Evolutionary conservation across 2,329 filamentous ascomycete genomes (phyloP).

Genomic region (Sporothrix inflata): DNA sequence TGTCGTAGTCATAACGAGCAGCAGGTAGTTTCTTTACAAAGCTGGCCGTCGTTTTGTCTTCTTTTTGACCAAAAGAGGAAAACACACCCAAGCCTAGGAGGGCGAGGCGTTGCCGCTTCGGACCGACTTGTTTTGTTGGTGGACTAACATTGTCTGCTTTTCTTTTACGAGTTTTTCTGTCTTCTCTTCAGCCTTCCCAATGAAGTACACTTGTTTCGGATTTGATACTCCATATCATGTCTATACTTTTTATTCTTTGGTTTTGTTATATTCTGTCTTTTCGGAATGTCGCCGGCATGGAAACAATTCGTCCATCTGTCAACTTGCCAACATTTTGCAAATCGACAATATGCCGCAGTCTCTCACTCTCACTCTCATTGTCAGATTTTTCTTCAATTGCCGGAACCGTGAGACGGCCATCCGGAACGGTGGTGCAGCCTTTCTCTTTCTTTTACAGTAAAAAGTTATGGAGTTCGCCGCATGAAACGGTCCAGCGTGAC

Average conservation of each 20-base stretch:
- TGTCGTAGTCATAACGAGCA: background rate
- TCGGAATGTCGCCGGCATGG: background rate
- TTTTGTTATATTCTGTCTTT: background rate
- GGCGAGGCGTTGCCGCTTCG: background rate
- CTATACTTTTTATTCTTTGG: background rate
- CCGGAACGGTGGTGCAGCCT: background rate
- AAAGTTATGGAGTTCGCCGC: background rate
- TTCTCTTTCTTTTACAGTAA: background rate
- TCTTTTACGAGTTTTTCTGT: background rate
- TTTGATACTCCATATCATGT: background rate
- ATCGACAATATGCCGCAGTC: background rate
- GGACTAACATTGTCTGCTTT: background rate
- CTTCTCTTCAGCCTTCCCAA: background rate
- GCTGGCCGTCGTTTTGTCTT: background rate
- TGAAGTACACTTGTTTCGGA: background rate
- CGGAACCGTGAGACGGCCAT: background rate
- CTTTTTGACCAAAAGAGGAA: background rate
- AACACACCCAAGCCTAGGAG: background rate
- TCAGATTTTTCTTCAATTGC: background rate
- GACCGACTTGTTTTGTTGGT: background rate
- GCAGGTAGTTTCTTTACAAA: background rate
- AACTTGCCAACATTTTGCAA: background rate
- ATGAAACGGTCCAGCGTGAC: conserved; percentile 16
- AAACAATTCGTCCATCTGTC: background rate
- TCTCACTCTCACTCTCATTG: background rate